Conservation (phyloP, 2,329 filamentous ascomycete genomes). For the Colletotrichum tamarilloi region DNA sequence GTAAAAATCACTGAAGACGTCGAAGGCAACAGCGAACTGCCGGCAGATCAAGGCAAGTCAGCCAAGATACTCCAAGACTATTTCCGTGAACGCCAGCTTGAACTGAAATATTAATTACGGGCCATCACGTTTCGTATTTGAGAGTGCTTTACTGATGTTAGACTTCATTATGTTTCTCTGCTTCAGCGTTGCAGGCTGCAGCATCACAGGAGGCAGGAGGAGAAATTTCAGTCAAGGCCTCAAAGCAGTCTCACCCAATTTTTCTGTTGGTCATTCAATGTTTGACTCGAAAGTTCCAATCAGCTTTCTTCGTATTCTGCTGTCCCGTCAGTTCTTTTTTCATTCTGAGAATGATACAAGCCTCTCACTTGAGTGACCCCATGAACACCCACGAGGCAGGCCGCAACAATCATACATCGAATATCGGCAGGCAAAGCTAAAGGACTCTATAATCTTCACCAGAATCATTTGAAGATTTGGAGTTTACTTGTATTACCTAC, state of each 20-base stretch:
- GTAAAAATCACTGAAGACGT: neutral
- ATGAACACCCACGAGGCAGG: neutral
- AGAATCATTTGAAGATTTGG: neutral
- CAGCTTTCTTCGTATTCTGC: neutral
- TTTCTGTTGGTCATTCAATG: neutral
- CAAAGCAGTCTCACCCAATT: rapidly evolving
- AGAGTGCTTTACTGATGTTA: neutral
- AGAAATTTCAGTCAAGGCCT: neutral
- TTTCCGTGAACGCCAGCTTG: neutral
- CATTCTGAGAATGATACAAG: neutral
- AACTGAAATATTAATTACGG: neutral
- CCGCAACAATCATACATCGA: neutral
- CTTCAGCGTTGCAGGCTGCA: neutral
- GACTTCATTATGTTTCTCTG: neutral
- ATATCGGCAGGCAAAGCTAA: neutral
- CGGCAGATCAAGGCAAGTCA: neutral
- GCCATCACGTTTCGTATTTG: rapidly evolving
- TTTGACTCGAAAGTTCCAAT: neutral
- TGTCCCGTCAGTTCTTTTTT: neutral
- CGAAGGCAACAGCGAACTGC: neutral
- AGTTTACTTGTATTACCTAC: neutral
- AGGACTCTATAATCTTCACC: neutral
- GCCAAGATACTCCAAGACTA: neutral
- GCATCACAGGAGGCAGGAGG: neutral
- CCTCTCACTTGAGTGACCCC: neutral